phyloP scores from a whole-genome alignment of 768 basidiomycete species.

The Coprinopsis strossmayeri region DNA sequence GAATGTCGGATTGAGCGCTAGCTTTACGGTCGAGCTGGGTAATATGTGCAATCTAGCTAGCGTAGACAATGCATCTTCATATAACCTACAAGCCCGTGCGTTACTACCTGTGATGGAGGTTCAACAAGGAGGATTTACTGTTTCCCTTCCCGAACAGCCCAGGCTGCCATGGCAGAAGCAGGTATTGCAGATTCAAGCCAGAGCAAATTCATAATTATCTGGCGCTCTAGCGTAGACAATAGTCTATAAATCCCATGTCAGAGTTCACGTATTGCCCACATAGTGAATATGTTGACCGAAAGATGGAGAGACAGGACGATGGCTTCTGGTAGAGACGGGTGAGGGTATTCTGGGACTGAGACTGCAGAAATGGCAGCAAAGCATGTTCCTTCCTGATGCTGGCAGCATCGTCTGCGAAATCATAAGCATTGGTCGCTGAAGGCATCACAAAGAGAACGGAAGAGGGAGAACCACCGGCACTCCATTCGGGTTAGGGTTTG shows the following conservation, averaged over 20 bases:
- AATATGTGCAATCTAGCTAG: conserved; percentile 68
- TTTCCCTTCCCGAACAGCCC: conserved; percentile 71
- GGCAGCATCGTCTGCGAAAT: conserved; percentile 17
- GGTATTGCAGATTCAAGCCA: conserved; percentile 80
- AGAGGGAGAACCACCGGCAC: neutral
- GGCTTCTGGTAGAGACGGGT: conserved; percentile 79
- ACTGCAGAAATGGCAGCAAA: conserved; percentile 72
- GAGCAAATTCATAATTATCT: conserved; percentile 80
- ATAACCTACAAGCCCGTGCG: conserved; percentile 41
- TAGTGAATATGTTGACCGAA: conserved; percentile 50
- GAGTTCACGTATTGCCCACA: conserved; percentile 13
- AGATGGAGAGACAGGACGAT: conserved; percentile 85
- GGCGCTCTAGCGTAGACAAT: conserved; percentile 71
- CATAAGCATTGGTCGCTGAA: conserved; percentile 16
- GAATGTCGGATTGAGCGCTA: conserved; percentile 69
- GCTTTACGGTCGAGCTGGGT: conserved; percentile 49
- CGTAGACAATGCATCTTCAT: conserved; percentile 60
- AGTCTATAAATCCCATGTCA: conserved; percentile 40
- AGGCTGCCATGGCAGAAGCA: conserved; percentile 61
- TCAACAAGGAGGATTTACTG: conserved; percentile 29
- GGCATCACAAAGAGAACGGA: conserved; percentile 15
- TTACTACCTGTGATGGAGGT: neutral
- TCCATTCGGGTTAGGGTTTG: neutral
- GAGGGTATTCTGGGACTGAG: conserved; percentile 72
- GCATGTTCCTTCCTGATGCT: conserved; percentile 44